Evolutionary conservation across 495 filamentous ascomycete species (phyloP).

Genomic region (Penicillium silybi): DNA sequence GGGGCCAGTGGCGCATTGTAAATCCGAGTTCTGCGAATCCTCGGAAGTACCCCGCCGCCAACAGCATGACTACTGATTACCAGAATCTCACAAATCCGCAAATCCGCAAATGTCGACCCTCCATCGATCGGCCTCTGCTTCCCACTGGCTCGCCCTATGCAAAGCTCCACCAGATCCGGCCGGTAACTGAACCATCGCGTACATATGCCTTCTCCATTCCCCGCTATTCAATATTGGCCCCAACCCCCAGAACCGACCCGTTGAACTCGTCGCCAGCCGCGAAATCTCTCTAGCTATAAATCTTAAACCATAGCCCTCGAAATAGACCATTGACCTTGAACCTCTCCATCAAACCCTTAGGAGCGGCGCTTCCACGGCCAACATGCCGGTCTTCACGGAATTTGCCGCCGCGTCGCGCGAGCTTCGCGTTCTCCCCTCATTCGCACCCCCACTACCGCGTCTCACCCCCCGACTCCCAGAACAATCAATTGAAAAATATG

Average conservation of each 20-base stretch:
- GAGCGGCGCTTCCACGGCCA: neutral
- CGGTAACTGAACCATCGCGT: neutral
- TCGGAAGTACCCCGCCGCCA: neutral
- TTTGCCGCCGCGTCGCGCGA: conserved; percentile 34
- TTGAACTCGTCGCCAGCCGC: neutral
- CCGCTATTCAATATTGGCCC: conserved; percentile 4
- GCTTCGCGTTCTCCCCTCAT: conserved; percentile 39
- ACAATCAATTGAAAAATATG: conserved; percentile 31
- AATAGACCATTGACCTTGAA: neutral
- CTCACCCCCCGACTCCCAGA: conserved; percentile 18
- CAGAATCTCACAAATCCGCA: conserved; percentile 23
- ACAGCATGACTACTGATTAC: conserved; percentile 15
- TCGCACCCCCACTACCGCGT: conserved; percentile 39
- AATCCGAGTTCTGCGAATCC: neutral
- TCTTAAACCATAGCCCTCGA: conserved; percentile 2
- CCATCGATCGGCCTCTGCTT: neutral
- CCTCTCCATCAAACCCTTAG: neutral
- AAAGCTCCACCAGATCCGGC: conserved; percentile 11
- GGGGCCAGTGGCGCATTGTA: neutral
- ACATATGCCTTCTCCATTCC: conserved; percentile 4
- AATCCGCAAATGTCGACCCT: conserved; percentile 8
- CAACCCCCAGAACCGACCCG: neutral
- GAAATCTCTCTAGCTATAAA: neutral
- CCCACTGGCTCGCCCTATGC: conserved; percentile 1
- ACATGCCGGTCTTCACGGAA: conserved; percentile 48